phyloP scores from a whole-genome alignment of 1,284 basidiomycete genomes.

The Peniophora sp. region DNA sequence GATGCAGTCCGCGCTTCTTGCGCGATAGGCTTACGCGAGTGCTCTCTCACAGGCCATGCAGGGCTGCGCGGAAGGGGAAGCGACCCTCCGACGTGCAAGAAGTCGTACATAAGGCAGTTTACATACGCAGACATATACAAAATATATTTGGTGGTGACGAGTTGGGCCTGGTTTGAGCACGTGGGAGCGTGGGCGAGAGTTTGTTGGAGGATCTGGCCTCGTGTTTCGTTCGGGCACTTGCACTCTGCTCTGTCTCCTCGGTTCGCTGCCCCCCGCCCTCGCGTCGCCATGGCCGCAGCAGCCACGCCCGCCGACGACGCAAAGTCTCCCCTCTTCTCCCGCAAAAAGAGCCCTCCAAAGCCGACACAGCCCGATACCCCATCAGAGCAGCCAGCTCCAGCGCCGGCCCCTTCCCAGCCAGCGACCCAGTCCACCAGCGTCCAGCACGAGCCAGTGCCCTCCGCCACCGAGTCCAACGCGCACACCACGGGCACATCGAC shows the following conservation, averaged over 20 bases:
- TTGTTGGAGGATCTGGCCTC: not conserved
- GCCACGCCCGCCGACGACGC: not conserved
- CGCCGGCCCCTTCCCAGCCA: not conserved
- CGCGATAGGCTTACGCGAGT: too few species aligned
- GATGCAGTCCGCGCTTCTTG: too few species aligned
- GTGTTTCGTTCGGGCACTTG: too few species aligned
- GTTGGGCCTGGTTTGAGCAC: not conserved
- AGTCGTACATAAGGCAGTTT: too few species aligned
- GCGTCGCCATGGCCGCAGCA: not conserved
- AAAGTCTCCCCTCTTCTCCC: conserved; percentile 5
- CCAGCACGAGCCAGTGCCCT: not conserved
- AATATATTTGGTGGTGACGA: too few species aligned
- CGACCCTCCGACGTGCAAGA: too few species aligned
- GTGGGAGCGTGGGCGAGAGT: not conserved
- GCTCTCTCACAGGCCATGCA: too few species aligned
- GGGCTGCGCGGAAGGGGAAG: too few species aligned
- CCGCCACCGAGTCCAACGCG: conserved; percentile 4
- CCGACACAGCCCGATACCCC: conserved; percentile 6
- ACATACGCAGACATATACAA: too few species aligned
- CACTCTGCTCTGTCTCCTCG: not conserved
- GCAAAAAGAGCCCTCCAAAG: conserved; percentile 6
- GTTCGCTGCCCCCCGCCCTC: not conserved
- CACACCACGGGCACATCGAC: conserved; percentile 11
- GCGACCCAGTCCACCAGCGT: conserved; percentile 1
- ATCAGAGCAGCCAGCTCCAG: conserved; percentile 2